phyloP scores from a whole-genome alignment of 2,329 filamentous ascomycete genomes.

The Bertia moriformis region DNA sequence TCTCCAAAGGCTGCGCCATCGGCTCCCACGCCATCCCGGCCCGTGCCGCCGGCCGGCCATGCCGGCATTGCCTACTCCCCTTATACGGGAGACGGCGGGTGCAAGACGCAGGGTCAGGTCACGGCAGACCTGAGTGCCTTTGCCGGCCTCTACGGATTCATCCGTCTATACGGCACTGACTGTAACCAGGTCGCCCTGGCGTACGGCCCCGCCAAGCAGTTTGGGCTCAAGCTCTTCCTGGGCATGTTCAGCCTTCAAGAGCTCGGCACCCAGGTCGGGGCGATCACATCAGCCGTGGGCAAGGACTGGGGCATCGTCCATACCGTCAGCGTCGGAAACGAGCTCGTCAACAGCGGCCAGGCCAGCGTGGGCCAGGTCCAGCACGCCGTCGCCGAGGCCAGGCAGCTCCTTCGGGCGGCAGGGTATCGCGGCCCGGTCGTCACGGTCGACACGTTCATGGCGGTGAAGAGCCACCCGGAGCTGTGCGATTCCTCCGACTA shows the following conservation, averaged over 20 bases:
- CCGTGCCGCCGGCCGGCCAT: not conserved
- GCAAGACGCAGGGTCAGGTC: not conserved
- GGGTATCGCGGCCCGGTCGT: constrained; percentile 65
- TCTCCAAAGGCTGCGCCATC: not conserved
- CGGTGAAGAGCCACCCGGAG: constrained; percentile 47
- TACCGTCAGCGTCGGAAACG: constrained; percentile 68
- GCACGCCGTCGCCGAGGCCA: constrained; percentile 39
- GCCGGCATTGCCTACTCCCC: not conserved
- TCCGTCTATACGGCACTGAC: constrained; percentile 15
- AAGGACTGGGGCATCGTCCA: constrained; percentile 53
- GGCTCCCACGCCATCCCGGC: no score
- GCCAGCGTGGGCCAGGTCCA: constrained; percentile 38
- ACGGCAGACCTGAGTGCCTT: not conserved
- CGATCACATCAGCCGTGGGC: constrained; percentile 15
- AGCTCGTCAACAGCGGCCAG: constrained; percentile 54
- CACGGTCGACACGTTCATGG: constrained; percentile 65
- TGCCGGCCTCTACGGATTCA: constrained; percentile 23
- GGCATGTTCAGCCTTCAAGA: not conserved
- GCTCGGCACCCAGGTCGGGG: not conserved
- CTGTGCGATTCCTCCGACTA: constrained; percentile 65
- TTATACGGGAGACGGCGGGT: not conserved
- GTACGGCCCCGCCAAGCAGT: constrained; percentile 3
- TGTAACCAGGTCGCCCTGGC: constrained; percentile 20
- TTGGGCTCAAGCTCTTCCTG: not conserved
- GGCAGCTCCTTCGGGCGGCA: constrained; percentile 36